A percentile compares a stretch with the other conserved stretches of the same genome.
Conservation (phyloP, 2,329 filamentous ascomycete genomes). For the Penicillium sp. region DNA sequence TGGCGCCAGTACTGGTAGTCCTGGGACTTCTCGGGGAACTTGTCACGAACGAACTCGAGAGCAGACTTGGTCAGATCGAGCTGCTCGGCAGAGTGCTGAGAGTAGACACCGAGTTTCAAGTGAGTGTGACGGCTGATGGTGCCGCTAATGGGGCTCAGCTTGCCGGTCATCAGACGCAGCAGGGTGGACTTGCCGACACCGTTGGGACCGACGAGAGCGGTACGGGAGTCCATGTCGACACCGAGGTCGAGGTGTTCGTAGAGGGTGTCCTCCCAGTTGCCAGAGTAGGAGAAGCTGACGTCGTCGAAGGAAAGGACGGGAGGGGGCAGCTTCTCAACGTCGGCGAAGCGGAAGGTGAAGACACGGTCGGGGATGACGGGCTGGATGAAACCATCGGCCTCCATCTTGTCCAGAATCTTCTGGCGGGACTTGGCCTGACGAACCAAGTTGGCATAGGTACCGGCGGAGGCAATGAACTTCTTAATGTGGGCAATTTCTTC, state of each 20-base stretch:
- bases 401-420: slow-evolving; percentile 99
- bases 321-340: slow-evolving; percentile 98
- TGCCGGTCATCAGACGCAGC: slow-evolving; percentile 93
- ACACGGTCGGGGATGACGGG: slow-evolving; percentile 80
- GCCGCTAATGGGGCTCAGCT: slow-evolving; percentile 81
- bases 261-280: slow-evolving; percentile 82
- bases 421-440: slow-evolving; percentile 98
- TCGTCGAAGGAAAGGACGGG: slow-evolving; percentile 95
- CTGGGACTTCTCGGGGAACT: slow-evolving; percentile 84
- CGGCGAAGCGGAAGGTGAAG: slow-evolving; percentile 97
- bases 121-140: slow-evolving; percentile 90
- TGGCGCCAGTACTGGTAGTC: slow-evolving; percentile 99
- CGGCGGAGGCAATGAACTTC: slow-evolving; percentile 99
- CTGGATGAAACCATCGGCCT: slow-evolving; percentile 98
- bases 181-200: slow-evolving; percentile 99
- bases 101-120: slow-evolving; percentile 97
- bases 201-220: slow-evolving; percentile 94
- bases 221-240: slow-evolving; percentile 99
- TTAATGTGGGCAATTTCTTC: slow-evolving; percentile 99
- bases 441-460: slow-evolving; percentile 99
- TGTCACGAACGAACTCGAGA: slow-evolving; percentile 96
- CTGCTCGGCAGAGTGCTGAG: slow-evolving; percentile 97
- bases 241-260: slow-evolving; percentile 97
- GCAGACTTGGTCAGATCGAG: slow-evolving; percentile 97
- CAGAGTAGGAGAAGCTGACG: slow-evolving; percentile 97